phyloP scores from a whole-genome alignment of 2,329 filamentous ascomycete species.

The Rugonectria rugulosa region DNA sequence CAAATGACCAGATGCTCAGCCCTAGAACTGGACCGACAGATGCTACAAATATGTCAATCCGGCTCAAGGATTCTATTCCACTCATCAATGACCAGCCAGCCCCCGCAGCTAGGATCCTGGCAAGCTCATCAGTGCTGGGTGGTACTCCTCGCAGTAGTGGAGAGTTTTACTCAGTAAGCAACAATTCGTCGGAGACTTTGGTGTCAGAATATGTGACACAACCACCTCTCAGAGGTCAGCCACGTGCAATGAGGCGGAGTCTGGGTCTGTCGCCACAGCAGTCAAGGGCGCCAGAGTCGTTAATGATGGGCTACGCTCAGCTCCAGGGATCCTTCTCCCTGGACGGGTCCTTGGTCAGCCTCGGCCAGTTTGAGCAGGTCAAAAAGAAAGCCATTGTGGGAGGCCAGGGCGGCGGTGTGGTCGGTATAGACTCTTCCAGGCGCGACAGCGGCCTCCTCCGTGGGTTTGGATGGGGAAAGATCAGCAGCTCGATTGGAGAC shows the following conservation, averaged over 20 bases:
- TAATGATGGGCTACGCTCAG: constrained; percentile 99
- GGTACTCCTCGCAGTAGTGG: constrained; percentile 89
- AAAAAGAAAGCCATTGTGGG: constrained; percentile 93
- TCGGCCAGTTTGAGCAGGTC: constrained; percentile 91
- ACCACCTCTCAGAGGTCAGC: constrained; percentile 41
- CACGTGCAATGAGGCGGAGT: constrained; percentile 54
- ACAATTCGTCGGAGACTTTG: constrained; percentile 92
- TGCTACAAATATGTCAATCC: constrained; percentile 46
- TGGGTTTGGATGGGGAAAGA: constrained; percentile 84
- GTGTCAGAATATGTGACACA: constrained; percentile 85
- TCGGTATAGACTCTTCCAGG: constrained; percentile 78
- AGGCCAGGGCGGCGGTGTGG: constrained; percentile 85
- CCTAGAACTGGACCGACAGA: constrained; percentile 48
- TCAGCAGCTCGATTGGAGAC: constrained; percentile 88
- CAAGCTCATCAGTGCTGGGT: constrained; percentile 75
- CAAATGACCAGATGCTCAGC: constrained; percentile 51
- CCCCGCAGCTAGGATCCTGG: constrained; percentile 74
- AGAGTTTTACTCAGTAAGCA: constrained; percentile 94
- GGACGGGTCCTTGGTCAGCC: constrained; percentile 89
- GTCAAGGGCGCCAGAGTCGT: constrained; percentile 70
- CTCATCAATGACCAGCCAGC: constrained; percentile 65
- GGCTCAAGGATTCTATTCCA: constrained; percentile 54
- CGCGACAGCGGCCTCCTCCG: constrained; percentile 82
- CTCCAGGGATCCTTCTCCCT: constrained; percentile 90
- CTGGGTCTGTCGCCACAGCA: constrained; percentile 54